Base-by-base conservation (phyloP, 768 basidiomycete species). In the Dioszegia crocea region DNA sequence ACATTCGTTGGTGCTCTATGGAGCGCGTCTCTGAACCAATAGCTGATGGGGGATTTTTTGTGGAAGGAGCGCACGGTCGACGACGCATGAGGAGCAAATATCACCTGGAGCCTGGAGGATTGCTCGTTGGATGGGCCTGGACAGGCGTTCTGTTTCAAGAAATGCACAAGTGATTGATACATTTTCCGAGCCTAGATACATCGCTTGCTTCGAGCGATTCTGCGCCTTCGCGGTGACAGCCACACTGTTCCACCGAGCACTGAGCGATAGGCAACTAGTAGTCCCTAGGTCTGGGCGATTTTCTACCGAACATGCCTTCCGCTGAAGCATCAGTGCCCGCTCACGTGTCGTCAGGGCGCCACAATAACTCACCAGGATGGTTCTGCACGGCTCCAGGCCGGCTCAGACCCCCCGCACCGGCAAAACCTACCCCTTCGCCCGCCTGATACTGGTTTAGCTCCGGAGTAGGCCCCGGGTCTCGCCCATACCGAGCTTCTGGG, bases 1-100 rank as follows among this genome's bases (percentile, higher is more conserved):
- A 97, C 92, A 1, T 98, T 98, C 75, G 89, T 93, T 44, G 94
- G 89, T 8, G 71, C 71, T 31, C 46, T 73, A 9, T 73, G 71
- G 71, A 65, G 62, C 40, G 68, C 69, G 6, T 73, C 71, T 6
- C 49, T 73, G 31, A 60, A 70, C 36, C 66, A 70, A 53, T 70
- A 59, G 16, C 24, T 24, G 29, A 30, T 16, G 4, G 14, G 29
- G 27, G 14, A 48, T 9, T 30, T 9, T 9, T 3, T 4, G 29
- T 26, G 16, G 27, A 6, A n/a, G n/a, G n/a, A n/a, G n/a, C n/a
- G n/a, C n/a, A n/a, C n/a, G n/a, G n/a, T n/a, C n/a, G n/a, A n/a
- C n/a, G n/a, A n/a, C n/a, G n/a, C n/a, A n/a, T n/a, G n/a, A n/a
- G n/a, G n/a, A n/a, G n/a, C n/a, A n/a, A n/a, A n/a, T n/a, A n/a